Percentiles rank a stretch among this genome's conserved stretches.
phyloP scores from a whole-genome alignment of 306 rosid genomes.

The Castanea sativa region DNA sequence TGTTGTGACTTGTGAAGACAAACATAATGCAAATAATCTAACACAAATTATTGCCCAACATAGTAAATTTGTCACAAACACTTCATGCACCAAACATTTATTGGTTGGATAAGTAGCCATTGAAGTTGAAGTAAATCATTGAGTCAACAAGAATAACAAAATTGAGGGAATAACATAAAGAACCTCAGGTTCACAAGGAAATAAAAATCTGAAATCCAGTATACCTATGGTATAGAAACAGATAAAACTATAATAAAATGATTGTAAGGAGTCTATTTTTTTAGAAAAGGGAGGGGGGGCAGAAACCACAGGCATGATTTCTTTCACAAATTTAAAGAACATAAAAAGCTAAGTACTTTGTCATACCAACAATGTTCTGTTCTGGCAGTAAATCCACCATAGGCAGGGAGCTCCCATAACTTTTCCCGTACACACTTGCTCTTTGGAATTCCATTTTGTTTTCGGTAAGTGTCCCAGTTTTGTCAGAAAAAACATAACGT shows the following conservation, averaged over 20 bases:
- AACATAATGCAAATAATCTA: background rate
- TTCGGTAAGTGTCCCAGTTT: slow-evolving; percentile 97
- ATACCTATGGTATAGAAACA: background rate
- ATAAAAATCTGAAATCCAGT: background rate
- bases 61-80: background rate
- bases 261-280: background rate
- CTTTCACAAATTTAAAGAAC: background rate
- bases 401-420: slow-evolving; percentile 53
- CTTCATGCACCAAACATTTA: background rate
- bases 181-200: background rate
- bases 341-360: background rate
- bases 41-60: background rate
- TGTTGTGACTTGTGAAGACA: no score
- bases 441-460: slow-evolving; percentile 93
- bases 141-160: background rate
- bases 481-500: slow-evolving; percentile 88
- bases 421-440: slow-evolving; percentile 76
- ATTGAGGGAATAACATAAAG: background rate
- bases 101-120: background rate
- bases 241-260: background rate
- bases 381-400: slow-evolving; percentile 24
- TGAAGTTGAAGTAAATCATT: background rate
- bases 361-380: slow-evolving; percentile 47
- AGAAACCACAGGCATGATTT: background rate
- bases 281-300: background rate